Evolutionary conservation across 1,284 basidiomycete genomes (phyloP), one percentile per base, ranked within the genome.

Genomic region (Singerocomus inundabilis): DNA sequence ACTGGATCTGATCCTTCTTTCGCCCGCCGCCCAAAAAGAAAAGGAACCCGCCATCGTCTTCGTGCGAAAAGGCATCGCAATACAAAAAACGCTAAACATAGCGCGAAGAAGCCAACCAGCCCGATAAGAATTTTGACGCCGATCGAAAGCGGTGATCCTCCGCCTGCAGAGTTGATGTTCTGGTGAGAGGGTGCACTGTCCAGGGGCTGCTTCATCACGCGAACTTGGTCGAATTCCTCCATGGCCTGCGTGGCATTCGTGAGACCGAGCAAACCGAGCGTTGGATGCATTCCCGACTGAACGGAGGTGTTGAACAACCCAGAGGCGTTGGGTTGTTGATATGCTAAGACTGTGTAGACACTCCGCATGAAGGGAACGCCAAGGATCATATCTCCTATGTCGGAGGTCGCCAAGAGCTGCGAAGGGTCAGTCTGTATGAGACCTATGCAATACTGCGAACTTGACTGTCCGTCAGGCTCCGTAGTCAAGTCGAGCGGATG

Each of bases 361-460:
- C 81, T 88, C 10, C 86, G 77, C 57, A 90, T 70, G 63, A 89
- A 90, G 0, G 87, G 82, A 0, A 88, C 82, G 26, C 87, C 88
- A 37, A 88, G 79, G 47, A 86, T 74, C 69, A 88, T 80, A 62
- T 88, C 85, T 0, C 77, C 78, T 26, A 79, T 67, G 11, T 53
- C 58, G 3, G 71, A 61, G 7, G 55, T 54, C 8, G 60, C 57
- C 2, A 63, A 59, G 37, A 85, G 73, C 8, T 64, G 54, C 6
- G 59, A 55, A 39, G 78, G 73, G 18, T 70, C 75, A 16, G 79
- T 66, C 61, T 88, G 86, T 54, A 89, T 84, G 39, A 85, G 67
- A 11, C 86, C 86, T 3, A 79, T 67, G 68, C 87, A 90, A 57
- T 64, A 77, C 9, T 71, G 63, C 9, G 77, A 69, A 16, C 65